Percentiles rank a stretch among this genome's conserved stretches.
These are phyloP conservation scores for Cercospora sojina DNA, from an alignment of 2,329 filamentous ascomycete genomes.

Conservation along the genomic window DNA sequence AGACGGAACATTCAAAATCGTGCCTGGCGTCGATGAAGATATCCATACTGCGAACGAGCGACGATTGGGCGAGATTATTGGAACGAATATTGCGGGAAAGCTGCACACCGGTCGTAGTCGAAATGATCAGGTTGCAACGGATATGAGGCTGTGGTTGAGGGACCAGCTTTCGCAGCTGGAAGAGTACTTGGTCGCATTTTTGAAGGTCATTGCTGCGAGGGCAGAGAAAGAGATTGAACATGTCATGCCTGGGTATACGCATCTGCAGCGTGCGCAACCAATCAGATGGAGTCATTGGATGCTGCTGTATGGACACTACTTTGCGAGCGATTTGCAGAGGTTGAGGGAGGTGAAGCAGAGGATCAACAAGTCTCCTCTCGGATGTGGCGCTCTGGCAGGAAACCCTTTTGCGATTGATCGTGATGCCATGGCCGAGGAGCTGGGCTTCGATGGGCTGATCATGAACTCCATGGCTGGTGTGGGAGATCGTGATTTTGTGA, in stretches of 20 bases:
- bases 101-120: slow-evolving; percentile 83
- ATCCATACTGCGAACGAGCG: slow-evolving; percentile 58
- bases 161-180: slow-evolving; percentile 72
- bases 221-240: slow-evolving; percentile 73
- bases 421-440: slow-evolving; percentile 73
- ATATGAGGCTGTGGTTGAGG: slow-evolving; percentile 86
- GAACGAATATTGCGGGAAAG: slow-evolving; percentile 81
- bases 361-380: slow-evolving; percentile 71
- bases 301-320: slow-evolving; percentile 69
- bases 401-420: slow-evolving; percentile 81
- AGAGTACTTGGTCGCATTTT: slow-evolving; percentile 63
- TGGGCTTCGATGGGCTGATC: slow-evolving; percentile 73
- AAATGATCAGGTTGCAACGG: slow-evolving; percentile 87
- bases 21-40: slow-evolving; percentile 53
- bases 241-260: slow-evolving; percentile 86
- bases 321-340: slow-evolving; percentile 72
- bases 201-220: slow-evolving; percentile 66
- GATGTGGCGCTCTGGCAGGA: slow-evolving; percentile 74
- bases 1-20: slow-evolving; percentile 46
- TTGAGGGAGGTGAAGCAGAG: slow-evolving; percentile 69
- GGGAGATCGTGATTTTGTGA: slow-evolving; percentile 76
- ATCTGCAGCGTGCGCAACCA: slow-evolving; percentile 78
- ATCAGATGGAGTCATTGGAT: slow-evolving; percentile 82
- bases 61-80: slow-evolving; percentile 73
- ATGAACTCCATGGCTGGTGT: slow-evolving; percentile 77